phyloP scores from a whole-genome alignment of 2,329 filamentous ascomycete genomes.

The Penicillium sp. region DNA sequence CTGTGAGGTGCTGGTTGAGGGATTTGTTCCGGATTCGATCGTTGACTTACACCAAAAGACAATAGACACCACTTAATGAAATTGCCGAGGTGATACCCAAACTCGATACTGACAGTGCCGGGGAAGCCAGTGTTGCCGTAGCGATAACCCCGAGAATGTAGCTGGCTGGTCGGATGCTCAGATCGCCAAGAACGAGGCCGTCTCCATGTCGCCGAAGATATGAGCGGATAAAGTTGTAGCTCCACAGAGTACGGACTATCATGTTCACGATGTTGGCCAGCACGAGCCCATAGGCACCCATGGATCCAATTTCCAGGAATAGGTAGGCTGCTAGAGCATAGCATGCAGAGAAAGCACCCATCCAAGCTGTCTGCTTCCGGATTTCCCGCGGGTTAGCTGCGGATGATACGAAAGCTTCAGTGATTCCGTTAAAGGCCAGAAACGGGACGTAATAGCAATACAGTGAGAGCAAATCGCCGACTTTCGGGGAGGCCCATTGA shows the following conservation, averaged over 20 bases:
- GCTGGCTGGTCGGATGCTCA: conserved; percentile 46
- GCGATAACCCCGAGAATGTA: conserved; percentile 46
- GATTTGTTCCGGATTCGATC: neutral
- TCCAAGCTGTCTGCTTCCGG: conserved; percentile 72
- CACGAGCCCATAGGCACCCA: conserved; percentile 77
- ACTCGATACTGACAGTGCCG: conserved; percentile 10
- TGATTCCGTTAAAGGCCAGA: conserved; percentile 83
- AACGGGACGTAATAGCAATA: conserved; percentile 95
- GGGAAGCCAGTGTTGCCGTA: conserved; percentile 39
- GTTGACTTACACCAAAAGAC: conserved; percentile 57
- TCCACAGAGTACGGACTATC: conserved; percentile 78
- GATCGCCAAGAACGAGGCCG: conserved; percentile 39
- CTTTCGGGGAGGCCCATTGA: conserved; percentile 69
- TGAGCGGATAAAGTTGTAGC: conserved; percentile 62
- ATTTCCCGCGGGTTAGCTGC: conserved; percentile 73
- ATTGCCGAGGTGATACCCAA: conserved; percentile 46
- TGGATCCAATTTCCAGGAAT: conserved; percentile 62
- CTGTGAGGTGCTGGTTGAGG: conserved; percentile 17
- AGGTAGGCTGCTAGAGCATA: conserved; percentile 73
- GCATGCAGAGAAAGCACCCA: conserved; percentile 71
- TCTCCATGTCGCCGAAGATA: conserved; percentile 55
- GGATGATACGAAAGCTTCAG: conserved; percentile 87
- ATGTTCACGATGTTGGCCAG: conserved; percentile 88
- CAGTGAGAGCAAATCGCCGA: conserved; percentile 65
- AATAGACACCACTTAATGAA: conserved; percentile 50